A percentile compares a stretch with the other conserved stretches of the same genome.
These are phyloP conservation scores for Lachnellula willkommii DNA, from an alignment of 2,329 filamentous ascomycete species.

Conservation along the genomic window DNA sequence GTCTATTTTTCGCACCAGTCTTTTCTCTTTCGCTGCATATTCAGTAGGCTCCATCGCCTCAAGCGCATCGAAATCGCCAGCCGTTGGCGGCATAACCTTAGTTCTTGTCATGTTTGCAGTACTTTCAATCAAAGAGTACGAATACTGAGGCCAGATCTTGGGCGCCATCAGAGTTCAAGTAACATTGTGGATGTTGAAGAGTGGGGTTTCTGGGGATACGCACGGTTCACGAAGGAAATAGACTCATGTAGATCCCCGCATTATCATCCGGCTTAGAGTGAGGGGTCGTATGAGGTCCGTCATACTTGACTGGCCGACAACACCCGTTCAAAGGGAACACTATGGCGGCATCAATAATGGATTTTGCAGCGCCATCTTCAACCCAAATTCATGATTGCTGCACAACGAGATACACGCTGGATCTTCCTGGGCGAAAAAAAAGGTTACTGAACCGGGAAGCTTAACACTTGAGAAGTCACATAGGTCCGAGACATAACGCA, in stretches of 20 bases:
- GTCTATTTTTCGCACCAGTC: conserved; percentile 15
- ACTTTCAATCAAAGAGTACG: neutral
- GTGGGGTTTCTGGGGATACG: neutral
- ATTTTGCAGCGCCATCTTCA: too few relatives aligned
- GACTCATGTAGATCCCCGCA: neutral
- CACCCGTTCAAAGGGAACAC: too few relatives aligned
- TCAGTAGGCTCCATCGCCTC: conserved; percentile 5
- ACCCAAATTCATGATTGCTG: neutral
- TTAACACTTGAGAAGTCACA: neutral
- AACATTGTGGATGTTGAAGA: neutral
- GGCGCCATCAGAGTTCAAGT: neutral
- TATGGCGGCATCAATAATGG: too few relatives aligned
- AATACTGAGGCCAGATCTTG: neutral
- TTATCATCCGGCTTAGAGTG: neutral
- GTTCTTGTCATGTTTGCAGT: neutral
- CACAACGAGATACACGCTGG: too few relatives aligned
- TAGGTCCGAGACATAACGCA: too few relatives aligned
- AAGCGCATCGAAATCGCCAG: conserved; percentile 3
- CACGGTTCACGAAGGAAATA: neutral
- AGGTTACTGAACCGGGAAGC: neutral
- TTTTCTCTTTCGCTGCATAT: conserved; percentile 11
- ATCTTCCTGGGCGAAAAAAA: neutral
- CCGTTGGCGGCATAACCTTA: neutral
- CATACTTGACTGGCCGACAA: too few relatives aligned
- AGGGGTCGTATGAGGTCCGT: too few relatives aligned